Base-by-base conservation (phyloP, 2,329 filamentous ascomycete species). In the Trichocomaceae sp. region DNA sequence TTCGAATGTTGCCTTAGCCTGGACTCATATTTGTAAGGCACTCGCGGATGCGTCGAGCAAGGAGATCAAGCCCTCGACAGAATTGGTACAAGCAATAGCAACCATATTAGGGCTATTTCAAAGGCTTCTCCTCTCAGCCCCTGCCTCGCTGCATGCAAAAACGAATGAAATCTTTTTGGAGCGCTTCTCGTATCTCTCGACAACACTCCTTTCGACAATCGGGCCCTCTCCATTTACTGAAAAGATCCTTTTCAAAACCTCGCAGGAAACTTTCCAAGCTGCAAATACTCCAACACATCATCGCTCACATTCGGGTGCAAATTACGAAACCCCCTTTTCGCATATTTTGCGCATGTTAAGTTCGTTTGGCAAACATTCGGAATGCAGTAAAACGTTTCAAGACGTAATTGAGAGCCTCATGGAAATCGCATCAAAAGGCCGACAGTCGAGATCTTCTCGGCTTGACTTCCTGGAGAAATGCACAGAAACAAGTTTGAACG, bases 21-120 rank as follows among this genome's bases (percentile, higher is more conserved):
- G 83, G 69, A 78, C 74, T 54, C 80, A 79, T 50, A 84, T 89
- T 49, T 74, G 79, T 51, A 81, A 82, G 55, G 73, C 75, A 15
- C 65, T 92, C n/a, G 78, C 81, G 8, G 77, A 82, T 49, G 77
- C 80, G 1, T 79, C 79, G 17, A 87, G 82, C 59, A 95, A 96
- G 70, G 93, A 99, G 70, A 86, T 99, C 62, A 95, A 92, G 63
- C 85, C 91, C 6, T 90, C 90, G 0, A 81, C 81, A 12, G 92
- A 97, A 58, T 88, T 90, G 1, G 87, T 88, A 64, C 81, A 84
- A 58, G 92, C 91, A 56, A 79, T 96, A 58, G 85, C 87, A 20
- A 79, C 83, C 42, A 78, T 90, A 20, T 79, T 92, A 49, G 83
- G 83, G 42, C 71, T 90, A 20, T 73, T 96, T 6, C 80, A 83